Conservation (phyloP, 805 yeast species). For the Sungouiozyma ichnusensis region DNA sequence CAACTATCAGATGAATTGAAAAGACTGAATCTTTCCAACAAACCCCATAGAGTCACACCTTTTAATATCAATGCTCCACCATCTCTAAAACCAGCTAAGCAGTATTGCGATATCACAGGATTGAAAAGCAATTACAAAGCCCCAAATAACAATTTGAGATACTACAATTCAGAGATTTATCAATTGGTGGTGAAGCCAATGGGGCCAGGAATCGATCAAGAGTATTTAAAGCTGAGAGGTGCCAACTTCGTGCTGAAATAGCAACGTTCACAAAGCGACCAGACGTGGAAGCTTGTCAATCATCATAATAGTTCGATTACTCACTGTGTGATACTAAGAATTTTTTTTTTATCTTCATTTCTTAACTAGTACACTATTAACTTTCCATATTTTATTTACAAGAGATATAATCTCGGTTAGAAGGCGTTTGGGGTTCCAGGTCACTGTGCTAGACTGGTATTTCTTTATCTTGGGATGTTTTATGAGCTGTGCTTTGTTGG, state of each 20-base stretch:
- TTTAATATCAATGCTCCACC: constrained; percentile 78
- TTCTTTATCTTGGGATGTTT: background rate
- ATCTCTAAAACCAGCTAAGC: constrained; percentile 65
- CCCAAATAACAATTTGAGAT: constrained; percentile 66
- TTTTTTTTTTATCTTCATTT: background rate
- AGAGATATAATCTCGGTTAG: too few relatives aligned
- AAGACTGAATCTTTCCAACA: constrained; percentile 33
- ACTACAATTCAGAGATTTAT: constrained; percentile 74
- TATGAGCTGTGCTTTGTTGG: constrained; percentile 3
- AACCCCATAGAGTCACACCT: constrained; percentile 47
- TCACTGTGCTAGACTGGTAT: too few relatives aligned
- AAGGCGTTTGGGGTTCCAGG: too few relatives aligned
- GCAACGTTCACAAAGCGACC: too few relatives aligned
- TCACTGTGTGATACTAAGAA: too few relatives aligned
- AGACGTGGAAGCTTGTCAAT: too few relatives aligned
- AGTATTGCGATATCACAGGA: constrained; percentile 92
- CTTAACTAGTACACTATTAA: too few relatives aligned
- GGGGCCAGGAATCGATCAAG: constrained; percentile 90
- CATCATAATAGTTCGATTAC: too few relatives aligned
- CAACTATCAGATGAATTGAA: constrained; percentile 69
- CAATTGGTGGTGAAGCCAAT: constrained; percentile 60
- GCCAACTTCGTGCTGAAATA: constrained; percentile 79
- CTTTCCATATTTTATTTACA: too few relatives aligned
- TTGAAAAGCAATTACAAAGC: constrained; percentile 65
- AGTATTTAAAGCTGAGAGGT: constrained; percentile 74